Evolutionary conservation across 768 basidiomycete genomes (phyloP).

Genomic region (Gloeopeniophorella convolvens): DNA sequence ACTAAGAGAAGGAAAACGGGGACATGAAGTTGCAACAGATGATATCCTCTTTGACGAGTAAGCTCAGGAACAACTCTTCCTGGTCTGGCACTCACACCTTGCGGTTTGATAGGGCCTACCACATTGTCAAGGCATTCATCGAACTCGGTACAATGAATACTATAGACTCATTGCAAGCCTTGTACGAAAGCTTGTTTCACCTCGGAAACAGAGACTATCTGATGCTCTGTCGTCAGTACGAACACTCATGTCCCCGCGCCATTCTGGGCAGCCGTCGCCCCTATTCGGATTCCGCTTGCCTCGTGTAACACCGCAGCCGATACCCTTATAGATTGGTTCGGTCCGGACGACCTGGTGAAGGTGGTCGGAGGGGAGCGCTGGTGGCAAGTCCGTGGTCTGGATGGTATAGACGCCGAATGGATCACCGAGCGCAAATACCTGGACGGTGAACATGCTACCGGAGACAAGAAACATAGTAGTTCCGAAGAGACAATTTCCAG

Average conservation of each 20-base stretch:
- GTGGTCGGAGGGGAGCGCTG: slow-evolving; percentile 73
- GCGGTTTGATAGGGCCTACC: slow-evolving; percentile 44
- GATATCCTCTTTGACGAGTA: slow-evolving; percentile 70
- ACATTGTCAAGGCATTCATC: slow-evolving; percentile 68
- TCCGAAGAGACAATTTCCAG: slow-evolving; percentile 31
- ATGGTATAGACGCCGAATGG: slow-evolving; percentile 64
- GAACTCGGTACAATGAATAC: slow-evolving; percentile 58
- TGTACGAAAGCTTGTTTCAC: slow-evolving; percentile 33
- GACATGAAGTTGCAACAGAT: slow-evolving; percentile 39
- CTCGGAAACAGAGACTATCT: not conserved
- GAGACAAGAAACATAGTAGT: slow-evolving; percentile 28
- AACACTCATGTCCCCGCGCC: slow-evolving; percentile 68
- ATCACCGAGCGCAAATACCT: slow-evolving; percentile 47
- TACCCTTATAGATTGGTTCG: slow-evolving; percentile 61
- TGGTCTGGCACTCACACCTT: not conserved
- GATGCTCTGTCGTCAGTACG: slow-evolving; percentile 33
- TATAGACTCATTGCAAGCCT: slow-evolving; percentile 64
- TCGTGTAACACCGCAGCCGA: slow-evolving; percentile 61
- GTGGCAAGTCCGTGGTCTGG: slow-evolving; percentile 77
- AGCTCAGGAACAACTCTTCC: slow-evolving; percentile 18
- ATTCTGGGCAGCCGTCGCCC: slow-evolving; percentile 54
- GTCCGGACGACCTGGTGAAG: slow-evolving; percentile 57
- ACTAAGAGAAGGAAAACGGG: slow-evolving; percentile 27
- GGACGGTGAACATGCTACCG: slow-evolving; percentile 29
- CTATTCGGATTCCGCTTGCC: slow-evolving; percentile 49